Evolutionary conservation across 2,329 filamentous ascomycete genomes (phyloP).

Genomic region (Alternaria tenuissima): DNA sequence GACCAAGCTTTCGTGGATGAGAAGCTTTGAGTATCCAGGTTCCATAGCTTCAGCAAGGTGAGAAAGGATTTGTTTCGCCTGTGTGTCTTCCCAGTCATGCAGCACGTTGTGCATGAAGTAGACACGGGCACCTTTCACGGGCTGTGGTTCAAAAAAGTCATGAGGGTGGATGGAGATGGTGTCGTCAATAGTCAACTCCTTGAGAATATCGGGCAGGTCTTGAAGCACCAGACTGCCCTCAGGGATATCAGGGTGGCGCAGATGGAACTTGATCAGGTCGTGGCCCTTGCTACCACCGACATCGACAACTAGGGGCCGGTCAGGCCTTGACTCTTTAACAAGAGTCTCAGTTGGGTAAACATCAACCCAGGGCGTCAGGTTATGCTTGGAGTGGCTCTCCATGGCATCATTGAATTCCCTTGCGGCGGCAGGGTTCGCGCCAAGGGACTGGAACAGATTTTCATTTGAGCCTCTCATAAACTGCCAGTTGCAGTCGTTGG

Average conservation of each 20-base stretch:
- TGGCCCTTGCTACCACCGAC: slow-evolving; percentile 15
- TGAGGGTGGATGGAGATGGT: slow-evolving; percentile 3
- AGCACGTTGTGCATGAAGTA: slow-evolving; percentile 12
- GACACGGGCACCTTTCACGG: slow-evolving; percentile 8
- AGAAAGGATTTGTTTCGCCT: slow-evolving; percentile 8
- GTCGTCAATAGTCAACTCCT: slow-evolving; percentile 4
- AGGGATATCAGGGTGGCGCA: slow-evolving; percentile 5
- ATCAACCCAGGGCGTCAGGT: slow-evolving; percentile 7
- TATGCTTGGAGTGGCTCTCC: slow-evolving; percentile 10
- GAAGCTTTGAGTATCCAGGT: slow-evolving; percentile 3
- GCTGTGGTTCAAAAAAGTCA: slow-evolving; percentile 12
- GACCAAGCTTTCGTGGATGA: slow-evolving; percentile 1
- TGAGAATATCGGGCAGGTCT: slow-evolving; percentile 10
- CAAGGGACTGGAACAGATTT: slow-evolving; percentile 11
- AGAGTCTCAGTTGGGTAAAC: slow-evolving; percentile 8
- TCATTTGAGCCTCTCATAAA: slow-evolving; percentile 10
- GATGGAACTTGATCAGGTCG: slow-evolving; percentile 9
- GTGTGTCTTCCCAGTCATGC: slow-evolving; percentile 8
- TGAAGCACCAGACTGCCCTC: slow-evolving; percentile 8
- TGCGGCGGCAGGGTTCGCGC: slow-evolving; percentile 13
- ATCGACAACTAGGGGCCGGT: slow-evolving; percentile 7
- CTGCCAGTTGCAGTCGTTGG: slow-evolving; percentile 13
- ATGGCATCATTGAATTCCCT: slow-evolving; percentile 12
- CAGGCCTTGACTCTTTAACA: slow-evolving; percentile 1
- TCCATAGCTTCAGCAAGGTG: slow-evolving; percentile 6